Percentiles rank a stretch among this genome's conserved stretches.
Conservation (phyloP, 202 grass and related monocot genomes). For the Panicum hallii region DNA sequence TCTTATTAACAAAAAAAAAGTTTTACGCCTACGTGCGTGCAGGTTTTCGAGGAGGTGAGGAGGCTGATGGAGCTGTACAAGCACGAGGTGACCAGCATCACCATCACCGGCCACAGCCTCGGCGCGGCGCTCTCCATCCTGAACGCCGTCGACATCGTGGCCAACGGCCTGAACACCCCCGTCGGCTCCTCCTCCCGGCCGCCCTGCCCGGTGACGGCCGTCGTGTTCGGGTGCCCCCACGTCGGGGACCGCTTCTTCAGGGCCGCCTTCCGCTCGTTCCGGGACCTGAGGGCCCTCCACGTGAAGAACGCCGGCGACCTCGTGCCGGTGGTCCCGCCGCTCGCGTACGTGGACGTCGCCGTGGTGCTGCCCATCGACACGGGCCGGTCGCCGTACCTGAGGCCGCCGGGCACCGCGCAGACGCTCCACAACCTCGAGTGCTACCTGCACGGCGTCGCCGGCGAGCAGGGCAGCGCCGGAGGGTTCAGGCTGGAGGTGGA, state of each 20-base stretch:
- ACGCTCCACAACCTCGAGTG: conserved; percentile 58
- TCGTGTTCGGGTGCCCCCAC: conserved; percentile 68
- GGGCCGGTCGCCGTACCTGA: conserved; percentile 41
- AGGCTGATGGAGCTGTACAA: conserved; percentile 18
- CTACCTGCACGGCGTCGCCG: conserved; percentile 66
- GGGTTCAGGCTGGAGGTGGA: conserved; percentile 55
- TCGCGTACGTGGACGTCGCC: conserved; percentile 48
- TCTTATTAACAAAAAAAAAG: too few species aligned
- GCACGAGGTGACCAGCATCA: conserved; percentile 24
- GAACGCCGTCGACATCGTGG: conserved; percentile 33
- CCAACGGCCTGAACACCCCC: conserved; percentile 3
- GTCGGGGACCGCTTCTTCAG: conserved; percentile 51
- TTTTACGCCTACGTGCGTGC: background rate
- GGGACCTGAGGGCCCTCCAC: conserved; percentile 48
- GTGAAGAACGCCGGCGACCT: conserved; percentile 52
- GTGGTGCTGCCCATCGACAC: conserved; percentile 49
- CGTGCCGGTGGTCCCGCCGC: conserved; percentile 34
- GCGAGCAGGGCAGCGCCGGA: conserved; percentile 44
- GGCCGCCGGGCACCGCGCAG: background rate
- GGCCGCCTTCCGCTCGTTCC: conserved; percentile 6
- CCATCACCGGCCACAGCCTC: conserved; percentile 29
- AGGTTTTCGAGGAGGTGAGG: conserved; percentile 16
- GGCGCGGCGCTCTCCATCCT: background rate
- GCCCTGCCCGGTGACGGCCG: conserved; percentile 36
- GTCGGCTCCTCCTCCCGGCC: background rate